These are phyloP conservation scores for Nissolia schottii DNA, from an alignment of 306 rosid species.

Conservation along the genomic window DNA sequence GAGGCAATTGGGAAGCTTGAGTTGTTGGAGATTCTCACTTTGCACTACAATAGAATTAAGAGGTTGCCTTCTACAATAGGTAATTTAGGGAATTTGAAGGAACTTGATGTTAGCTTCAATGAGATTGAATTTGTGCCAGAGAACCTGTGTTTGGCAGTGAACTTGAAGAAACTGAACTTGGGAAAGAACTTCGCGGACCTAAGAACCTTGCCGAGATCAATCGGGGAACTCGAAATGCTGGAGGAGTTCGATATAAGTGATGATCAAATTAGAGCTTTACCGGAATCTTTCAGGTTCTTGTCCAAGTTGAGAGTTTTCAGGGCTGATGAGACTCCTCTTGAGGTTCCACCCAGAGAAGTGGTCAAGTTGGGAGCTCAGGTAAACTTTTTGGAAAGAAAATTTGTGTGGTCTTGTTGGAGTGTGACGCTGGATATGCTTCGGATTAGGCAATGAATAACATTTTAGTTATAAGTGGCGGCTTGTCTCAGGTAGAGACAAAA, in stretches of 20 bases:
- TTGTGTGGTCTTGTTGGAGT: no score
- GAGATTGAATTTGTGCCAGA: constrained; percentile 69
- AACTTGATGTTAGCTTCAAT: constrained; percentile 89
- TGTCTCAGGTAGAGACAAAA: no score
- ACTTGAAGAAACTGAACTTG: constrained; percentile 56
- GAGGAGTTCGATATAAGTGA: constrained; percentile 95
- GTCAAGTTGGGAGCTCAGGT: constrained; percentile 84
- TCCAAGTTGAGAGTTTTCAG: constrained; percentile 59
- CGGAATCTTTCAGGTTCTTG: constrained; percentile 71
- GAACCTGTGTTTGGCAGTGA: constrained; percentile 66
- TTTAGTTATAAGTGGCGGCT: no score
- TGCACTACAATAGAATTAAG: constrained; percentile 79
- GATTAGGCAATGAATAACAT: no score
- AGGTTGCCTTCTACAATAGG: constrained; percentile 72
- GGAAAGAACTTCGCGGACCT: constrained; percentile 87
- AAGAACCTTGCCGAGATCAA: constrained; percentile 70
- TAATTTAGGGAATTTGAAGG: constrained; percentile 57
- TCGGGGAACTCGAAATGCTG: constrained; percentile 84
- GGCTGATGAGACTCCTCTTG: constrained; percentile 78
- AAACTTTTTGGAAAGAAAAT: constrained; percentile 16
- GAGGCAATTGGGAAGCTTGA: constrained; percentile 90
- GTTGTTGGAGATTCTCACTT: constrained; percentile 58
- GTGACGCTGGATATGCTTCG: no score
- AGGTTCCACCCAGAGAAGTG: constrained; percentile 70
- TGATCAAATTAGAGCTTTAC: constrained; percentile 68